phyloP scores from a whole-genome alignment of 164 flowering plant species.

The Malania oleifera region DNA sequence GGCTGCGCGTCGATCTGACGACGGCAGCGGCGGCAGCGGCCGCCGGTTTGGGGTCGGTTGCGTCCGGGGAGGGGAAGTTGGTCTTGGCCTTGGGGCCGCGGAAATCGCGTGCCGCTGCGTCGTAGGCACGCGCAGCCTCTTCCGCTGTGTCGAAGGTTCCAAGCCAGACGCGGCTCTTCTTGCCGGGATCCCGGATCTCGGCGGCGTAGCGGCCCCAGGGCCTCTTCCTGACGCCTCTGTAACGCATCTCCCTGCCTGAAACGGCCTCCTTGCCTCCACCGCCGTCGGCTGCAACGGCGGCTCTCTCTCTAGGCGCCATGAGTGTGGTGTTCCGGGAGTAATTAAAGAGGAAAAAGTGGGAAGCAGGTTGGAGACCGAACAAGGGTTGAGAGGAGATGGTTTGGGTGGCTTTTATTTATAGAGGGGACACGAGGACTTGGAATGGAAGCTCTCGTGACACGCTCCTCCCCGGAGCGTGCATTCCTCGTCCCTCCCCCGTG shows the following conservation, averaged over 20 bases:
- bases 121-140: conserved; percentile 73
- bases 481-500: too few relatives aligned
- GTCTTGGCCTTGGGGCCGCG: conserved; percentile 70
- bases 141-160: conserved; percentile 71
- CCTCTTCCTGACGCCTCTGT: conserved; percentile 68
- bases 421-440: too few relatives aligned
- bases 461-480: too few relatives aligned
- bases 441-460: too few relatives aligned
- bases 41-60: background rate
- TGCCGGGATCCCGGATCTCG: conserved; percentile 72
- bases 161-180: conserved; percentile 77
- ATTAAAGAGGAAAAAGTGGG: too few relatives aligned
- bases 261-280: background rate
- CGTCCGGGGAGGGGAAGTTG: conserved; percentile 37
- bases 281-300: conserved; percentile 2
- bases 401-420: too few relatives aligned
- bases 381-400: too few relatives aligned
- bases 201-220: conserved; percentile 89
- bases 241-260: conserved; percentile 40
- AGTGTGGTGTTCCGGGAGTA: too few relatives aligned
- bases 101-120: conserved; percentile 61
- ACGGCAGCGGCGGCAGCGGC: conserved; percentile 1
- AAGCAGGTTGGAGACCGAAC: too few relatives aligned
- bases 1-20: conserved; percentile 17
- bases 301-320: conserved; percentile 46